A percentile compares a stretch with the other conserved stretches of the same genome.
phyloP scores from a whole-genome alignment of 768 basidiomycete species.

The Dentipellis fragilis region DNA sequence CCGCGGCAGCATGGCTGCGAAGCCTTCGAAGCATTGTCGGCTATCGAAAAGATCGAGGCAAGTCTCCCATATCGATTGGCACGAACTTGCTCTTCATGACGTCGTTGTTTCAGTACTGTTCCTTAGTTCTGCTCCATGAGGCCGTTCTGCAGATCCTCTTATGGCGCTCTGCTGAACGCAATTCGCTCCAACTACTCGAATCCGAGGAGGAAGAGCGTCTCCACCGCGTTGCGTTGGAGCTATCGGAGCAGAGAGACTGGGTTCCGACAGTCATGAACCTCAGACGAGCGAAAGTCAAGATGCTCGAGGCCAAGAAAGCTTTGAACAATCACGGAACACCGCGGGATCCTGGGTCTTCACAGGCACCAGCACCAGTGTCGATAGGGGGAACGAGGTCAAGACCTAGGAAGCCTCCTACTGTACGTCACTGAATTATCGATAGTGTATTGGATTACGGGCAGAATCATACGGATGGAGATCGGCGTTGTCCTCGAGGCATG shows the following conservation, averaged over 20 bases:
- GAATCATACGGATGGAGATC: background rate
- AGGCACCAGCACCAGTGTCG: background rate
- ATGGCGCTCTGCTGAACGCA: constrained; percentile 58
- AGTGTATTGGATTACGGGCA: background rate
- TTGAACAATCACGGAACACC: too few species aligned
- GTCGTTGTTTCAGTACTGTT: constrained; percentile 45
- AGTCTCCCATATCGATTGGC: background rate
- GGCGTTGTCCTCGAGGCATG: background rate
- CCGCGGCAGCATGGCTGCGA: background rate
- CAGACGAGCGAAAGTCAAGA: constrained; percentile 11
- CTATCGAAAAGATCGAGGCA: constrained; percentile 12
- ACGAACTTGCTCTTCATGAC: background rate
- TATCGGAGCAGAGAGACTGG: constrained; percentile 54
- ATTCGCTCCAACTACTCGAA: constrained; percentile 36
- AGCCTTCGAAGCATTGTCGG: constrained; percentile 11
- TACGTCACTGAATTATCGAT: background rate
- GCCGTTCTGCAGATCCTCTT: constrained; percentile 63
- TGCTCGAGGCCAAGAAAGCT: background rate
- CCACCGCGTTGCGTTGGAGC: constrained; percentile 35
- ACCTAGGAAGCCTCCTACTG: background rate
- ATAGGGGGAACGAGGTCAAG: background rate
- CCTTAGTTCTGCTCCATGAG: constrained; percentile 63
- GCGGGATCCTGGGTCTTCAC: too few species aligned
- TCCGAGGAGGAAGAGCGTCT: constrained; percentile 45
- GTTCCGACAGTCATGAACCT: constrained; percentile 48